These are phyloP conservation scores for Amanita polypyramis DNA, from an alignment of 768 basidiomycete species.

Conservation along the genomic window DNA sequence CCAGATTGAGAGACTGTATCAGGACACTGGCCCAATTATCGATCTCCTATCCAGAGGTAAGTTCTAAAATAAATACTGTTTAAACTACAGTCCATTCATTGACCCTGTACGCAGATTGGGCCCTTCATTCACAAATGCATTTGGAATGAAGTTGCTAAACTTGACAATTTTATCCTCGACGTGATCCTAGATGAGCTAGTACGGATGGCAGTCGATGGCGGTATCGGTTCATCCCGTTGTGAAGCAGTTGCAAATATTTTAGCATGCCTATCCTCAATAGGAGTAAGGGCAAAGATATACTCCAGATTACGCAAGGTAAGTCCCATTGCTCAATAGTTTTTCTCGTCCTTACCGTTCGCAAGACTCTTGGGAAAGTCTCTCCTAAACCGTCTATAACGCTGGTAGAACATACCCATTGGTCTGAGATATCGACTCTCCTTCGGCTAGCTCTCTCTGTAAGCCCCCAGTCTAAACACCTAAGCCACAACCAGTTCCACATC, in stretches of 20 bases:
- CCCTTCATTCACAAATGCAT: constrained; percentile 60
- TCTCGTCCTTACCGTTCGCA: not conserved
- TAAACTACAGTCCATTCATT: constrained; percentile 2
- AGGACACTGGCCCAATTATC: constrained; percentile 73
- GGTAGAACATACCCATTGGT: constrained; percentile 66
- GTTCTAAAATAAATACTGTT: constrained; percentile 7
- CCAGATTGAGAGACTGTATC: constrained; percentile 71
- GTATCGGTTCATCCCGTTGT: constrained; percentile 62
- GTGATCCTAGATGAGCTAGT: constrained; percentile 73
- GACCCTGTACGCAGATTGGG: constrained; percentile 36
- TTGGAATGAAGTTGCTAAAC: constrained; percentile 67
- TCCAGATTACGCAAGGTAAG: constrained; percentile 69
- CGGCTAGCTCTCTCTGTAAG: constrained; percentile 67
- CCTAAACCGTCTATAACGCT: constrained; percentile 52
- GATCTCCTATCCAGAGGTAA: constrained; percentile 60
- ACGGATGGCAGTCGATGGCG: constrained; percentile 75
- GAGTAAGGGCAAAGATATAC: constrained; percentile 69
- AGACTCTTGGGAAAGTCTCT: constrained; percentile 70
- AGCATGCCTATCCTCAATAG: constrained; percentile 63
- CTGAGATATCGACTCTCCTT: constrained; percentile 70
- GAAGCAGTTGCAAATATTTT: constrained; percentile 70
- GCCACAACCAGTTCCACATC: constrained; percentile 66
- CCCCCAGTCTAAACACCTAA: constrained; percentile 51
- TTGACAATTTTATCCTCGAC: constrained; percentile 59
- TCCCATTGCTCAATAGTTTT: constrained; percentile 1